Evolutionary conservation across 768 basidiomycete species (phyloP), one percentile per base, ranked within the genome.

Genomic region (Kwoniella pini): DNA sequence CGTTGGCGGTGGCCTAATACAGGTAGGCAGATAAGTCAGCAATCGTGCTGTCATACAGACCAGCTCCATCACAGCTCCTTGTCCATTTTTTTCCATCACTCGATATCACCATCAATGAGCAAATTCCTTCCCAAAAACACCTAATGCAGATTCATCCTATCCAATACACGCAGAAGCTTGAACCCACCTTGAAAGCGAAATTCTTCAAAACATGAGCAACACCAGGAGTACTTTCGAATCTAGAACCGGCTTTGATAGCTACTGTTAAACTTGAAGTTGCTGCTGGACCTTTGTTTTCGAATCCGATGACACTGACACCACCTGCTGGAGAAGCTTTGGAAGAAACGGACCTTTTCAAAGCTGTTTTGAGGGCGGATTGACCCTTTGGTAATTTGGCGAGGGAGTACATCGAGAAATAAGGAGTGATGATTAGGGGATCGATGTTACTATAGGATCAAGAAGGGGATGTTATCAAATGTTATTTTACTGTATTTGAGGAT

Each of bases 131-230:
- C 22, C 2, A 39, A 9, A n/a, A 21, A 38, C 36, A 42, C 21
- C 48, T 50, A 27, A 50, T 49, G 17, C 38, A 45, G 27, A 5
- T 38, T 40, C 24, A 45, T 40, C 42, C 12, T 1, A 28, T 27
- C 11, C 46, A 40, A n/a, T 5, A 11, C 36, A 50, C 13, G 44
- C 15, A 55, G 36, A 33, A 52, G 2, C 38, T 5, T 17, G 45
- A 27, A 75, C 86, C 48, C 68, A 97, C 95, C 89, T 96, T 97
- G 87, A 95, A 98, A 61, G 93, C 88, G 84, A 93, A 97, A 85
- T 92, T 94, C 85, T 96, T 96, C 80, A 97, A 84, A 63, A 86
- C 88, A 82, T 95, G 90, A 2, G 95, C 93, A 60, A 92, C 85
- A 70, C 95, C 95, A 42, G 91, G 85, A 76, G 88, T 88, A 64